Conservation (phyloP, 257 asterid species). For the Buddleja alternifolia region DNA sequence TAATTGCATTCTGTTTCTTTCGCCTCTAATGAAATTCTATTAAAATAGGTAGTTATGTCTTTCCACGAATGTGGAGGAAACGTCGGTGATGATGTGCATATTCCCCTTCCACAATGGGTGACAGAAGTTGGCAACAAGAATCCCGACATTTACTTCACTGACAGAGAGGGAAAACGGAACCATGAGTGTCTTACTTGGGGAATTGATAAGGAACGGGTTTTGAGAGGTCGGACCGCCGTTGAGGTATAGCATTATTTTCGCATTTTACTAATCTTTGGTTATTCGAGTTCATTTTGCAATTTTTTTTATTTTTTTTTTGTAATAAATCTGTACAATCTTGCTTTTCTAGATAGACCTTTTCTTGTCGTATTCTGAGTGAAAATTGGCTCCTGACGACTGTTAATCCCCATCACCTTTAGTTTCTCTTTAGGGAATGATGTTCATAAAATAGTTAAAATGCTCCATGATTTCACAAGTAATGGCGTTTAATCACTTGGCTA, state of each 20-base stretch:
- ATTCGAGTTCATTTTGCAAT: background rate
- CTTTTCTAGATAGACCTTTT: background rate
- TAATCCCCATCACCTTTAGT: background rate
- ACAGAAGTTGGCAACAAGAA: slow-evolving; percentile 50
- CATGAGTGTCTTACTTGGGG: slow-evolving; percentile 87
- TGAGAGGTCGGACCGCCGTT: slow-evolving; percentile 66
- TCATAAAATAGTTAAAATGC: too few species aligned
- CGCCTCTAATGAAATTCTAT: background rate
- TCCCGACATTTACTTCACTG: slow-evolving; percentile 76
- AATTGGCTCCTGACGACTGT: background rate
- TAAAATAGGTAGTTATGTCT: slow-evolving; percentile 74
- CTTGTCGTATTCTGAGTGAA: background rate
- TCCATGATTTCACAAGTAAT: too few species aligned
- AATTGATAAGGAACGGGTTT: slow-evolving; percentile 72
- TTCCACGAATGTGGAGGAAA: slow-evolving; percentile 90
- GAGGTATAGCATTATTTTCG: slow-evolving; percentile 49
- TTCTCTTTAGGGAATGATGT: too few species aligned
- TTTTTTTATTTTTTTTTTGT: background rate
- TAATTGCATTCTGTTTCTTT: background rate
- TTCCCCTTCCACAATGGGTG: slow-evolving; percentile 84
- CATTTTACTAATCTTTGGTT: background rate
- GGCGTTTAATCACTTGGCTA: too few species aligned
- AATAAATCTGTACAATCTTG: too few species aligned
- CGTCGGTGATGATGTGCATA: slow-evolving; percentile 75
- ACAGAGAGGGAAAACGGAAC: slow-evolving; percentile 60